These are phyloP conservation scores for Xylaria arbuscula DNA, from an alignment of 2,329 filamentous ascomycete genomes.

Conservation along the genomic window DNA sequence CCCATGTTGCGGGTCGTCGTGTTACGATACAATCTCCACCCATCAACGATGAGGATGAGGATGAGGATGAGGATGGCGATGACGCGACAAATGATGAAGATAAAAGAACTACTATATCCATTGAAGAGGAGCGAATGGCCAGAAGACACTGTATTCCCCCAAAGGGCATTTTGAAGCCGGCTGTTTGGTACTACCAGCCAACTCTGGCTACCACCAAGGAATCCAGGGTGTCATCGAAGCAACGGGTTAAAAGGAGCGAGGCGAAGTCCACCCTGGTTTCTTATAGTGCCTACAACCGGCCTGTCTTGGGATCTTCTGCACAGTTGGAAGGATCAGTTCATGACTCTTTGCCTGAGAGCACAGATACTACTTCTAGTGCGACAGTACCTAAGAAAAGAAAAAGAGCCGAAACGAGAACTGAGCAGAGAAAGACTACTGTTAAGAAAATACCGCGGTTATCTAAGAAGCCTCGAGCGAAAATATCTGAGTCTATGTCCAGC, in stretches of 20 bases:
- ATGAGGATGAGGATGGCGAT: constrained; percentile 22
- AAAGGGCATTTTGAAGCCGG: constrained; percentile 47
- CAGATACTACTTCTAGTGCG: neutral
- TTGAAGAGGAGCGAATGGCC: constrained; percentile 47
- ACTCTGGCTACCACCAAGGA: constrained; percentile 5
- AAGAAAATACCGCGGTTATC: neutral
- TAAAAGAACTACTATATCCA: constrained; percentile 41
- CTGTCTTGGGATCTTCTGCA: constrained; percentile 41
- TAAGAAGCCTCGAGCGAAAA: constrained; percentile 22
- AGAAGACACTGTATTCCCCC: constrained; percentile 43
- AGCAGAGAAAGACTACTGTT: constrained; percentile 31
- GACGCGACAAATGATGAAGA: constrained; percentile 32
- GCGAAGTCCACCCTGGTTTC: constrained; percentile 35
- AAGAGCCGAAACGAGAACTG: constrained; percentile 16
- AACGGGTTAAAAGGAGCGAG: constrained; percentile 35
- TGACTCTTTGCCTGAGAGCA: neutral
- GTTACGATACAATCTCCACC: constrained; percentile 45
- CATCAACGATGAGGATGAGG: constrained; percentile 39
- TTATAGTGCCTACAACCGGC: constrained; percentile 48
- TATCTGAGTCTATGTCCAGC: constrained; percentile 41
- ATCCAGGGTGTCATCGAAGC: constrained; percentile 6
- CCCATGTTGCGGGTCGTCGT: constrained; percentile 39
- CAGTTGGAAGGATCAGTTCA: constrained; percentile 7
- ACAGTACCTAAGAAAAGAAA: constrained; percentile 22
- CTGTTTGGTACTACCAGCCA: constrained; percentile 18